Evolutionary conservation across 2,329 filamentous ascomycete species (phyloP).

Genomic region (Harringtonia lauricola): DNA sequence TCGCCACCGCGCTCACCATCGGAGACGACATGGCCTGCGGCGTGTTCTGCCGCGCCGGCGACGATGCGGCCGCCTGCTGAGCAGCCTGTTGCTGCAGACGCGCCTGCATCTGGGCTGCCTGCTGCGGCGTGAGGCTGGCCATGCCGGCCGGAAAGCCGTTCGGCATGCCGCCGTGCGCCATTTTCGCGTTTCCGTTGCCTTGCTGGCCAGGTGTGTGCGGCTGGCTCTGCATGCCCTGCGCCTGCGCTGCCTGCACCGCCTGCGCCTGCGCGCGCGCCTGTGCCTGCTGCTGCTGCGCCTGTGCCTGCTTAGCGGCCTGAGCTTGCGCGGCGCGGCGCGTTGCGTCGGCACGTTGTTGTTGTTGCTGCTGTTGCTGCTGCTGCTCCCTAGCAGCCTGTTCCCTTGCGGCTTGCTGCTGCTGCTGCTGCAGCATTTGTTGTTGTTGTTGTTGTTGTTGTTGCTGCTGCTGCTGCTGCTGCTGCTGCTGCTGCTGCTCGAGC

Average conservation of each 20-base stretch:
- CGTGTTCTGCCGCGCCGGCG: slow-evolving; percentile 50
- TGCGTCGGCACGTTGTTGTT: background rate
- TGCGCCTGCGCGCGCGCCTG: slow-evolving; percentile 23
- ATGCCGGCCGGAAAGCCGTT: slow-evolving; percentile 21
- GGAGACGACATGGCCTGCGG: slow-evolving; percentile 56
- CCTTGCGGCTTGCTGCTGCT: slow-evolving; percentile 19
- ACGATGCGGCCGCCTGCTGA: slow-evolving; percentile 47
- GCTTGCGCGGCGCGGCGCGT: slow-evolving; percentile 3
- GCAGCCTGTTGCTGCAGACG: slow-evolving; percentile 40
- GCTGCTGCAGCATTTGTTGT: slow-evolving; percentile 12
- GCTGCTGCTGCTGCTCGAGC: slow-evolving; percentile 17
- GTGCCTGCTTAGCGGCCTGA: background rate
- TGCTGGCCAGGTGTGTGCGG: slow-evolving; percentile 16
- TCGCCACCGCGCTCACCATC: slow-evolving; percentile 48
- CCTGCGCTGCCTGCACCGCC: slow-evolving; percentile 18
- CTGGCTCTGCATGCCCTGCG: slow-evolving; percentile 17
- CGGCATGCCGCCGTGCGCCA: slow-evolving; percentile 31
- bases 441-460: background rate
- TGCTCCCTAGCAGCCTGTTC: slow-evolving; percentile 24
- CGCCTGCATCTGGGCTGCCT: slow-evolving; percentile 26
- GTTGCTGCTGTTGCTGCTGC: slow-evolving; percentile 18
- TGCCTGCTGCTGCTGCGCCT: slow-evolving; percentile 23
- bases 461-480: slow-evolving; percentile 14
- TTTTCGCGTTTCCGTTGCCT: slow-evolving; percentile 24
- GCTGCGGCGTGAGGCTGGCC: slow-evolving; percentile 24